A percentile compares a stretch with the other conserved stretches of the same genome.
Conservation (phyloP, 2,329 filamentous ascomycete genomes). For the Daldinia eschscholtzii region DNA sequence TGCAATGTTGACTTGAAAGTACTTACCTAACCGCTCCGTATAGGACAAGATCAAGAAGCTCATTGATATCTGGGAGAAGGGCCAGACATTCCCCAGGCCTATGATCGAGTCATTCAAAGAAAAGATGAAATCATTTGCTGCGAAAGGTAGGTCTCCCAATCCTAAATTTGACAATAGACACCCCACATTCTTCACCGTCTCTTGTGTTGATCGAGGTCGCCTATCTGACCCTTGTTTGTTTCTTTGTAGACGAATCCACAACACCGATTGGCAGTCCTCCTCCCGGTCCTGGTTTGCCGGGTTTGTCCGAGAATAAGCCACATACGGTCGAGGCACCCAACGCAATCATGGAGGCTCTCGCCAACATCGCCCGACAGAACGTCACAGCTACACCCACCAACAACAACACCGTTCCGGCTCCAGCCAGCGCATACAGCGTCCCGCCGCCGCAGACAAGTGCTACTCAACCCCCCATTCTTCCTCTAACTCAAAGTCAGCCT, state of each 20-base stretch:
- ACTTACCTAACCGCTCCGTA: slow-evolving; percentile 62
- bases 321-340: slow-evolving; percentile 60
- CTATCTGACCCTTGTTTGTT: slow-evolving; percentile 57
- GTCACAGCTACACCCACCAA: slow-evolving; percentile 62
- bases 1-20: slow-evolving; percentile 48
- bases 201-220: slow-evolving; percentile 23
- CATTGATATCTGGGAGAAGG: slow-evolving; percentile 97
- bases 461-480: slow-evolving; percentile 44
- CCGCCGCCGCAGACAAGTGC: slow-evolving; percentile 45
- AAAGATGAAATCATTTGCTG: slow-evolving; percentile 73
- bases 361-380: slow-evolving; percentile 84
- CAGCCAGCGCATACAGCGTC: slow-evolving; percentile 47
- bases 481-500: slow-evolving; percentile 47
- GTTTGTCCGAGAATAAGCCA: slow-evolving; percentile 50
- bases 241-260: slow-evolving; percentile 72
- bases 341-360: slow-evolving; percentile 82
- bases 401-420: slow-evolving; percentile 57
- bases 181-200: slow-evolving; percentile 16
- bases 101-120: slow-evolving; percentile 88
- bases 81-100: slow-evolving; percentile 84
- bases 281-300: slow-evolving; percentile 56
- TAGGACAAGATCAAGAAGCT: slow-evolving; percentile 97
- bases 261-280: slow-evolving; percentile 77
- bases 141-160: slow-evolving; percentile 71
- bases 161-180: slow-evolving; percentile 22